phyloP scores from a whole-genome alignment of 106 monocot species.

The Acorus gramineus region DNA sequence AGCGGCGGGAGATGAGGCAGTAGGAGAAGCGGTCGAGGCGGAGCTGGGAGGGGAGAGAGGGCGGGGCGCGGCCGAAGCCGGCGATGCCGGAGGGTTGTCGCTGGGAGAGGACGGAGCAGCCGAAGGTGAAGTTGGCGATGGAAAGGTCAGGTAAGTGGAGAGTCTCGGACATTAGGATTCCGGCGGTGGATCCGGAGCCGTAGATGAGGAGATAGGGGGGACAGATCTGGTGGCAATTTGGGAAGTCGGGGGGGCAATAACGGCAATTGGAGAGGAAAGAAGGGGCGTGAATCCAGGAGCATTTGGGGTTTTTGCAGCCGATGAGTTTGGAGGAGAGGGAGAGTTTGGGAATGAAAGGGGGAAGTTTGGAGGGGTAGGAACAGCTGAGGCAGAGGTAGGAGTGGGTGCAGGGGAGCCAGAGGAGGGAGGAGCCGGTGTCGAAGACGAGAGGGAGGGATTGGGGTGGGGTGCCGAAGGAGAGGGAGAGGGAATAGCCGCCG shows the following conservation, averaged over 20 bases:
- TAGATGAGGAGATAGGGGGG: constrained; percentile 68
- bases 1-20: constrained; percentile 66
- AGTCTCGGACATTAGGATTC: constrained; percentile 57
- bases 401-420: constrained; percentile 72
- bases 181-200: constrained; percentile 76
- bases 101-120: constrained; percentile 73
- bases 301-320: constrained; percentile 76
- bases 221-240: constrained; percentile 28
- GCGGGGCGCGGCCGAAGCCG: constrained; percentile 62
- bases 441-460: constrained; percentile 39
- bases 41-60: constrained; percentile 64
- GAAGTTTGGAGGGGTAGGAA: constrained; percentile 6
- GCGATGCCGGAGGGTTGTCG: constrained; percentile 65
- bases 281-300: constrained; percentile 44
- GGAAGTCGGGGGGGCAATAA: constrained; percentile 13
- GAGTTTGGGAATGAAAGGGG: constrained; percentile 49
- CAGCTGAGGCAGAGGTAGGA: constrained; percentile 63
- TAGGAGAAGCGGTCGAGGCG: constrained; percentile 61
- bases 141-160: constrained; percentile 17
- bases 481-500: constrained; percentile 27
- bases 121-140: constrained; percentile 37
- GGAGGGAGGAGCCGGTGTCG: constrained; percentile 68
- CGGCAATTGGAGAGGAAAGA: constrained; percentile 27
- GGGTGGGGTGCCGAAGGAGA: constrained; percentile 22
- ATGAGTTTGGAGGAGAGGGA: constrained; percentile 62